These are phyloP conservation scores for Begonia fuchsioides DNA, from an alignment of 306 rosid genomes.

Conservation along the genomic window DNA sequence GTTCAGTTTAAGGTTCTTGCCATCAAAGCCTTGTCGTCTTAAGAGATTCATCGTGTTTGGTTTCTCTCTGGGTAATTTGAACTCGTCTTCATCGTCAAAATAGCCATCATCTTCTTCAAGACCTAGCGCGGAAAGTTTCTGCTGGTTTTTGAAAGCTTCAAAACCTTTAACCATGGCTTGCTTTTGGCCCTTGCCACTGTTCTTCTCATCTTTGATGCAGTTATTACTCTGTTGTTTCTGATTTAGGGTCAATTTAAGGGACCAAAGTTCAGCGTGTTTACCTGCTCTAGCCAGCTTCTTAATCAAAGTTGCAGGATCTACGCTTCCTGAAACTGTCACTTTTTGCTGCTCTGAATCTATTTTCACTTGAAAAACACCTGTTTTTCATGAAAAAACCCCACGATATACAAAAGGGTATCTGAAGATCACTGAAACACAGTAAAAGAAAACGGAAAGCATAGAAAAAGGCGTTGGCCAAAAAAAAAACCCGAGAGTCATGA, in stretches of 20 bases:
- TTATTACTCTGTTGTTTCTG: conserved; percentile 42
- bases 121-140: conserved; percentile 24
- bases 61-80: conserved; percentile 34
- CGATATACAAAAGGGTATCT: too few species aligned
- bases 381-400: conserved; percentile 1
- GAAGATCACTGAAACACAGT: too few species aligned
- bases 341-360: conserved; percentile 74
- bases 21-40: conserved; percentile 25
- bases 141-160: conserved; percentile 3
- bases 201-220: conserved; percentile 28
- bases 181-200: conserved; percentile 24
- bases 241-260: conserved; percentile 36
- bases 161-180: too few species aligned
- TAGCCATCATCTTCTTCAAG: conserved; percentile 32
- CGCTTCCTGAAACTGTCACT: conserved; percentile 68
- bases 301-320: conserved; percentile 61
- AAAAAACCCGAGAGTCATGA: too few species aligned
- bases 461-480: too few species aligned
- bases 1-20: conserved; percentile 12
- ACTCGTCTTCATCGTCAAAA: conserved; percentile 23
- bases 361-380: conserved; percentile 69
- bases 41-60: conserved; percentile 33
- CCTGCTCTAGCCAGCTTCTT: conserved; percentile 66
- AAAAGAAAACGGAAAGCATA: too few species aligned
- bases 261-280: conserved; percentile 72